Base-by-base conservation (phyloP, 148 eudicot genomes). In the Nepenthes gracilis region DNA sequence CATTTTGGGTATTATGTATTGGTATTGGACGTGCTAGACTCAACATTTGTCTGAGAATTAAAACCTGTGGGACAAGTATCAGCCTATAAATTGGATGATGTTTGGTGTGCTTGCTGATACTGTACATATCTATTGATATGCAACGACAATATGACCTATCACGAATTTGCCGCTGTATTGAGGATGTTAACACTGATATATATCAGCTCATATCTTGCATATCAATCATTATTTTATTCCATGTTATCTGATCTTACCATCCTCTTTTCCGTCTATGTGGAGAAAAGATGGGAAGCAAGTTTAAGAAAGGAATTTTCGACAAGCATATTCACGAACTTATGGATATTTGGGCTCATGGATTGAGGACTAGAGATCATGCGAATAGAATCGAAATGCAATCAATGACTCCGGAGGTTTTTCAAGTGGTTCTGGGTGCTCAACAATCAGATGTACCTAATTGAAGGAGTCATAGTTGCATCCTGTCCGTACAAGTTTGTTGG, bases 231-330 rank as follows among this genome's bases (percentile, higher is more conserved):
- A n/a, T 54, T 32, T 11, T 1, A n/a, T 1, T 2, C 33, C 15
- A 8, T 32, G 0, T 2, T 5, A 52, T 13, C 11, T 55, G 9
- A 6, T 11, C 37, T 9, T 55, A 9, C 13, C 11, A 55, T 55
- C 1, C 9, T 33, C 37, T n/a, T 8, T 35, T 64, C n/a, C 35
- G 37, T 64, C 53, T 36, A 47, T 2, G 32, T 10, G 48, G 9
- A 55, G n/a, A 12, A 40, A 53, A 64, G 67, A 64, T 64, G 67
- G 67, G 67, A 54, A 64, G 59, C 59, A 56, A 50, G 35, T 64
- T 64, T 43, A 64, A 64, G 48, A 15, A 37, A 12, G 40, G 36
- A 49, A 64, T 64, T 32, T 64, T 64, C 48, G 38, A 52, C 1
- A 49, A 64, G 50, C 50, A 53, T 0, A n/a, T 54, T 54, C 45